A percentile compares a stretch with the other conserved stretches of the same genome.
phyloP scores from a whole-genome alignment of 148 eudicot species.

The Silene latifolia region DNA sequence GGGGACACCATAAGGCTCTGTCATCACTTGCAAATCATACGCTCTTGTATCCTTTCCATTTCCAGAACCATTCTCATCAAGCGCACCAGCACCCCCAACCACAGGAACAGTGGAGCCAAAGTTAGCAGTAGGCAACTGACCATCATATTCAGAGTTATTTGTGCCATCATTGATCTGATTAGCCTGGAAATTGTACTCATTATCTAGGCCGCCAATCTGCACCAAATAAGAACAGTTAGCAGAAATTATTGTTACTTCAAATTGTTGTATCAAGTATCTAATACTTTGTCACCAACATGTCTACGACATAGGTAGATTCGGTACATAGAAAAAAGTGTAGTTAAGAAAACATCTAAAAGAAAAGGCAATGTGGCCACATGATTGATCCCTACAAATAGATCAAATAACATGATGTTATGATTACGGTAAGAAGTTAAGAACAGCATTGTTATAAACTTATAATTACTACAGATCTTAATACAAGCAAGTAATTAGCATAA shows the following conservation, averaged over 20 bases:
- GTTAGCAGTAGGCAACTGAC: constrained; percentile 30
- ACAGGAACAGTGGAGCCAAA: constrained; percentile 34
- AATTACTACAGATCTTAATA: not conserved
- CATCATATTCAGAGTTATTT: constrained; percentile 49
- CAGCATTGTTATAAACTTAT: not conserved
- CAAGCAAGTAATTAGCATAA: not conserved
- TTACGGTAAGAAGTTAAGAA: not conserved
- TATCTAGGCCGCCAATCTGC: constrained; percentile 48
- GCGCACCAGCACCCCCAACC: constrained; percentile 33
- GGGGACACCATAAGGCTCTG: constrained; percentile 80
- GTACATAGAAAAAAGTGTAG: not conserved
- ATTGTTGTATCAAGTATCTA: not conserved
- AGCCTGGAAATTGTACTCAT: constrained; percentile 31
- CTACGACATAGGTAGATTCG: not conserved
- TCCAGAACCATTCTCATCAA: constrained; percentile 45
- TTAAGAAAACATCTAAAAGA: not conserved
- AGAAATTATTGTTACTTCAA: not conserved
- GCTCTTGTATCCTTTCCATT: constrained; percentile 56
- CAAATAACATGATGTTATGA: not conserved
- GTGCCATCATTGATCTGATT: constrained; percentile 47
- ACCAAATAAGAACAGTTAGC: constrained; percentile 13
- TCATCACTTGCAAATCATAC: constrained; percentile 47
- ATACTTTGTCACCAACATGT: not conserved
- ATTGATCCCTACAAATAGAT: not conserved
- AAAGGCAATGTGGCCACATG: not conserved